Evolutionary conservation across 1,284 basidiomycete genomes (phyloP), one percentile per base, ranked within the genome.

Genomic region (Erythrobasidium hasegawianum): DNA sequence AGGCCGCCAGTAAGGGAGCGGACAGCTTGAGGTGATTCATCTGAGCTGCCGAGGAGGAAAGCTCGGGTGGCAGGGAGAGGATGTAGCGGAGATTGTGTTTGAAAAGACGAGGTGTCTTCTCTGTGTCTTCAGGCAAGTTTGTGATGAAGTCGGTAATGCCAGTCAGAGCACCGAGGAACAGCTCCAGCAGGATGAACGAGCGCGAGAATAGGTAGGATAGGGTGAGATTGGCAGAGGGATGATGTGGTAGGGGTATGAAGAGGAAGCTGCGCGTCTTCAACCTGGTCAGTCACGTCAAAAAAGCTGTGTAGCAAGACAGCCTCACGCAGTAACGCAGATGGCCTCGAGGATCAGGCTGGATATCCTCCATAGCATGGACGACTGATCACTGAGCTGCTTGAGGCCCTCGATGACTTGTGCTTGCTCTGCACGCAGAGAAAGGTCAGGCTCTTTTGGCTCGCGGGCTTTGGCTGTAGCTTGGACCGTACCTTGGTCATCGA

Each of bases 81-180:
- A 53, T 41, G 16, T 53, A 47, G 14, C 38, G 47, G 3, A 65
- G 43, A 55, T 58, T 57, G 14, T 65, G 41, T 29, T 50, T 58
- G 45, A 50, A 18, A 5, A 18, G 56, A 16, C 56, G 43, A 2
- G 45, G 29, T 47, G 54, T 33, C 33, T 33, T 33, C 33, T 33
- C 33, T 11, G 33, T 33, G 11, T 33, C 33, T 33, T 33, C 52
- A 29, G 62, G 62, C 22, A 65, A 29, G 13, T 54, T 50, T 14
- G 62, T 65, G 10, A 65, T 39, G 47, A 65, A 65, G 14, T 65
- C 62, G 13, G 55, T 65, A 2, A 65, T 29, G 38, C 41, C 18
- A 26, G 62, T 49, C 1, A 65, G 45, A 24, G 55, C 39, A 1
- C 55, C 55, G 2, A 57, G 45, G 27, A 65, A 52, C 11, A 65